Base-by-base conservation (phyloP, 495 filamentous ascomycete genomes). In the Lasiosphaeria hispida region DNA sequence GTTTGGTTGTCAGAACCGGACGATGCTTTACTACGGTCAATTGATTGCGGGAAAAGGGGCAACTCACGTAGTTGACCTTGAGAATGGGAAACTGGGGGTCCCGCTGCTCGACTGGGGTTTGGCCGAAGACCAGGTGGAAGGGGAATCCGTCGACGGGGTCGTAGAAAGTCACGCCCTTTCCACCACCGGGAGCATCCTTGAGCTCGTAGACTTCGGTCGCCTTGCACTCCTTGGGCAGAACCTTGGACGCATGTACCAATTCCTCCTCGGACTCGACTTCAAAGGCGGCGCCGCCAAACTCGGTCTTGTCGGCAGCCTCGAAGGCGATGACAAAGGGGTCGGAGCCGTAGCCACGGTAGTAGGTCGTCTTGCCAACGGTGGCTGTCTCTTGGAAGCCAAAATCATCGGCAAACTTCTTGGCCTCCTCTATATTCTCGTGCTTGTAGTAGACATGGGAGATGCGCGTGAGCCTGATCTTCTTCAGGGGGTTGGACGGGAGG, bases 61-160 rank as follows among this genome's bases (percentile, higher is more conserved):
- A 17, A 36, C 68, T 57, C 50, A 72, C 70, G 44, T 72, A 77
- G 49, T 79, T 77, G 59, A 80, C 72, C 57, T 75, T 76, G 57
- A 72, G 48, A 11, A 73, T 67, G 10, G 79, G 78, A 48, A 80
- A 76, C 9, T 73, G 63, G 33, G 74, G 69, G 55, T 68, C 44
- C 39, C 62, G 50, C 63, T 6, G 10, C 48, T 67, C 70, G 1
- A 69, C 75, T 9, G 65, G 67, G 37, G 63, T 57, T 65, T 86
- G 84, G 18, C 82, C 84, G 53, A 80, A 69, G 0, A 86, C 75
- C 14, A 87, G 72, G 58, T 85, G 82, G 62, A 85, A 75, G 5
- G 80, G 81, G 56, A 78, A 85, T 1, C 80, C 79, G 47, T 86
- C 80, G 34, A 80, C 76, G 4, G 83, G 82, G 53, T 87, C 85